Percentiles rank a stretch among this genome's conserved stretches.
Evolutionary conservation across 2,329 filamentous ascomycete species (phyloP).

Genomic region (Aurifilum marmelostoma): DNA sequence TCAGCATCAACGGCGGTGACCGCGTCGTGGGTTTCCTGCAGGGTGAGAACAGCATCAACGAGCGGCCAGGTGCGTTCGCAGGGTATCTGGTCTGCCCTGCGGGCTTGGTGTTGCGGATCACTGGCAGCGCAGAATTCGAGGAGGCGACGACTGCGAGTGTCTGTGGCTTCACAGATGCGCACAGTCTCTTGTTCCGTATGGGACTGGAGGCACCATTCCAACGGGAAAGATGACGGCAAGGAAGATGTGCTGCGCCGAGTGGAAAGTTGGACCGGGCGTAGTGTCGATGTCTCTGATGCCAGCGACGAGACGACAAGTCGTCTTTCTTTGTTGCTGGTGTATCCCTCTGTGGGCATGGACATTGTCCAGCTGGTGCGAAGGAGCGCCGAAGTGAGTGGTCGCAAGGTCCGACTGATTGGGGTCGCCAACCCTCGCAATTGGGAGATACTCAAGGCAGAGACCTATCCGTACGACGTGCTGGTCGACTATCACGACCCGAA

Average conservation of each 20-base stretch:
- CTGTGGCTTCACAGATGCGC: slow-evolving; percentile 48
- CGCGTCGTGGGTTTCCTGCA: slow-evolving; percentile 48
- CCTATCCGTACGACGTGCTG: slow-evolving; percentile 44
- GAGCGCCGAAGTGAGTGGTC: slow-evolving; percentile 22
- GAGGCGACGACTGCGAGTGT: slow-evolving; percentile 45
- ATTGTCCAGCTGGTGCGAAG: slow-evolving; percentile 37
- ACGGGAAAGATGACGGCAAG: slow-evolving; percentile 28
- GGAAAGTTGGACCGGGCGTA: background rate
- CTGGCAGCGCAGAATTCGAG: slow-evolving; percentile 38
- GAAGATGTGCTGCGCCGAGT: slow-evolving; percentile 23
- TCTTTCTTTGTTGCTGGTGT: slow-evolving; percentile 39
- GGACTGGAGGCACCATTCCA: slow-evolving; percentile 41
- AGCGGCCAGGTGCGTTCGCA: slow-evolving; percentile 49
- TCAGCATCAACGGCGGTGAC: slow-evolving; percentile 34
- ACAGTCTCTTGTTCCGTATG: slow-evolving; percentile 44
- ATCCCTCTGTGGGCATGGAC: slow-evolving; percentile 40
- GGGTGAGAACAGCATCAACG: slow-evolving; percentile 46
- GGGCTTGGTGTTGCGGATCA: slow-evolving; percentile 45
- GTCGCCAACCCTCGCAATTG: slow-evolving; percentile 36
- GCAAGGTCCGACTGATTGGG: slow-evolving; percentile 35
- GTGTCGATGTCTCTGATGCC: background rate
- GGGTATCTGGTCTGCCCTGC: slow-evolving; percentile 42
- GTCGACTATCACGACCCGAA: slow-evolving; percentile 42
- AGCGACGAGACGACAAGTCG: background rate
- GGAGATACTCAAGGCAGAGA: slow-evolving; percentile 35